These are phyloP conservation scores for Aureobasidium sp. DNA, from an alignment of 2,329 filamentous ascomycete genomes.

Conservation along the genomic window DNA sequence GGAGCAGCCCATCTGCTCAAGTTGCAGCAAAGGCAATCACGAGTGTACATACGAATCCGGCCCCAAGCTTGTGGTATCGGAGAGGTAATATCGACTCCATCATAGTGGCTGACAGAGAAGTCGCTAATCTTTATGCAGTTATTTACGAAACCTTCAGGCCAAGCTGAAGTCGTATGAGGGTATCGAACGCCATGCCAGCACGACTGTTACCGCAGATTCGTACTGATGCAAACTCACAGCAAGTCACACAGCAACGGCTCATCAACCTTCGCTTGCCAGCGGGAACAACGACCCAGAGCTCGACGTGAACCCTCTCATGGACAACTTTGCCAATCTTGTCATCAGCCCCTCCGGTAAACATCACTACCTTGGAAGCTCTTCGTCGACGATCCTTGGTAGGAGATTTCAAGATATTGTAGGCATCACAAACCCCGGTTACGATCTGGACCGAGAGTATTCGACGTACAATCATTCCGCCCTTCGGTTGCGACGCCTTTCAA, in stretches of 20 bases:
- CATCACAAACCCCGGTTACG: neutral
- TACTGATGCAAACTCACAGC: neutral
- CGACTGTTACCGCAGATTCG: too few species aligned
- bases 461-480: constrained; percentile 28
- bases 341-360: constrained; percentile 12
- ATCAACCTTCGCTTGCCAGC: neutral
- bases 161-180: constrained; percentile 1
- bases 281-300: neutral
- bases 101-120: neutral
- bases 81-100: neutral
- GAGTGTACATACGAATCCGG: neutral
- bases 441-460: constrained; percentile 18
- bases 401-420: constrained; percentile 22
- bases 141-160: constrained; percentile 2
- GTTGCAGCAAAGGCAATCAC: neutral
- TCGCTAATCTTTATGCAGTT: neutral
- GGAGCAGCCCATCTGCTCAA: constrained; percentile 5
- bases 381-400: constrained; percentile 22
- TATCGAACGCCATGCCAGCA: neutral
- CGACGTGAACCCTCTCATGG: constrained; percentile 13
- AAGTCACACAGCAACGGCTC: too few species aligned
- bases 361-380: constrained; percentile 25
- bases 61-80: neutral
- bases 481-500: constrained; percentile 27
- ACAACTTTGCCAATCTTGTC: constrained; percentile 15